Evolutionary conservation across 768 basidiomycete genomes (phyloP).

Genomic region (Leucocoprinus sp.): DNA sequence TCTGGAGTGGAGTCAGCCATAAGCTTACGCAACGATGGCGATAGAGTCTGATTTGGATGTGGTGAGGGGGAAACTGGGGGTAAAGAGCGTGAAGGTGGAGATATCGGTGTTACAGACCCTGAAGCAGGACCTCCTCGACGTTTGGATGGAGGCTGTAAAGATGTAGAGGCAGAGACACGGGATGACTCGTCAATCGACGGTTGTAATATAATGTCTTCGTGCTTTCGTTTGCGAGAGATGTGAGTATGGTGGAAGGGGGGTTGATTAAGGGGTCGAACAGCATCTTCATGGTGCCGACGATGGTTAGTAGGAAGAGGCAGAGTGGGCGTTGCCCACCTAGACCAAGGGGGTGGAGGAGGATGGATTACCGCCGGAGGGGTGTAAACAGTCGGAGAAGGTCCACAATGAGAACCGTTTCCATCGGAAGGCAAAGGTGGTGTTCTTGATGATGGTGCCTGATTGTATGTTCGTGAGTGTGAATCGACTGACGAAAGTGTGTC

Average conservation of each 20-base stretch:
- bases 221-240: constrained; percentile 38
- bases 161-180: constrained; percentile 18
- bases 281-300: constrained; percentile 6
- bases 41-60: constrained; percentile 39
- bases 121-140: constrained; percentile 18
- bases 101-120: constrained; percentile 23
- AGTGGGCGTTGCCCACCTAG: constrained; percentile 38
- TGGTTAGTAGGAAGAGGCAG: constrained; percentile 35
- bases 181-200: constrained; percentile 20
- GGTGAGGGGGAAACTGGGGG: constrained; percentile 21
- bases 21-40: constrained; percentile 51
- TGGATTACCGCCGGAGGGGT: constrained; percentile 9
- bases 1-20: constrained; percentile 51
- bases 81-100: constrained; percentile 9
- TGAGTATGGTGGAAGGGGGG: constrained; percentile 27
- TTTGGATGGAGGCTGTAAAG: constrained; percentile 17
- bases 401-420: constrained; percentile 8
- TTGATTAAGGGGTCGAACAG: constrained; percentile 2
- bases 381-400: constrained; percentile 7
- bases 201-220: constrained; percentile 27
- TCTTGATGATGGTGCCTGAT: constrained; percentile 7
- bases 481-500: constrained; percentile 2
- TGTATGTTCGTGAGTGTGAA: constrained; percentile 3
- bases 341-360: constrained; percentile 27
- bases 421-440: constrained; percentile 10